These are phyloP conservation scores for Perkinsela sp. DNA, from an alignment of 208 protist genomes.

Conservation along the genomic window DNA sequence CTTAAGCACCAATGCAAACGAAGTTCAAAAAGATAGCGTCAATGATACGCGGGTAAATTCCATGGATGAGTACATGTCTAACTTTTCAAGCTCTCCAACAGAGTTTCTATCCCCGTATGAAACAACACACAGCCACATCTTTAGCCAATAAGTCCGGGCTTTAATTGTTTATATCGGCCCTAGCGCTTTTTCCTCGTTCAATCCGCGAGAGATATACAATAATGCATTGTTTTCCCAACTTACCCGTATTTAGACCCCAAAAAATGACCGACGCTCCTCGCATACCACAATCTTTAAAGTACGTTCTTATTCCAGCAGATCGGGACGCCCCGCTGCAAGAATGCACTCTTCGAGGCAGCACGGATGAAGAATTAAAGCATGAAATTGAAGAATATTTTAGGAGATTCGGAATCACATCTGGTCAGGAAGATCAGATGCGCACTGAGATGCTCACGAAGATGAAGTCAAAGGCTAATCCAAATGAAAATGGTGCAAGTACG, in stretches of 20 bases:
- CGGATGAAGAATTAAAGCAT: constrained; percentile 24
- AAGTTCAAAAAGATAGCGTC: neutral
- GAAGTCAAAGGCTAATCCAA: constrained; percentile 10
- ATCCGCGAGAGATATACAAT: too few species aligned
- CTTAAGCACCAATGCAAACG: neutral
- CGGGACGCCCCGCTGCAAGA: constrained; percentile 11
- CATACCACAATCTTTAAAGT: constrained; percentile 14
- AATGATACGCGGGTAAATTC: neutral
- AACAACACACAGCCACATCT: too few species aligned
- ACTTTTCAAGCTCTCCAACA: neutral
- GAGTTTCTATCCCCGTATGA: neutral
- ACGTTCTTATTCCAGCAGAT: constrained; percentile 30
- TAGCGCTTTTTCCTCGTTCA: too few species aligned
- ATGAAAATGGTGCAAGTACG: constrained; percentile 6
- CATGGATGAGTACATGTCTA: neutral
- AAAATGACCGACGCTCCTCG: neutral
- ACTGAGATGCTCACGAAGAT: neutral
- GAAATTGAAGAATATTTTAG: constrained; percentile 30
- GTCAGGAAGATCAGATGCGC: constrained; percentile 12
- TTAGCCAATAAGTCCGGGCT: too few species aligned
- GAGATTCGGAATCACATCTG: constrained; percentile 5
- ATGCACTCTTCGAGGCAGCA: constrained; percentile 16
- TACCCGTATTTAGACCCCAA: neutral
- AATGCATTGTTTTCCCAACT: neutral
- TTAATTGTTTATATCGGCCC: too few species aligned